Evolutionary conservation across 768 basidiomycete genomes (phyloP).

Genomic region (Trametes elegans): DNA sequence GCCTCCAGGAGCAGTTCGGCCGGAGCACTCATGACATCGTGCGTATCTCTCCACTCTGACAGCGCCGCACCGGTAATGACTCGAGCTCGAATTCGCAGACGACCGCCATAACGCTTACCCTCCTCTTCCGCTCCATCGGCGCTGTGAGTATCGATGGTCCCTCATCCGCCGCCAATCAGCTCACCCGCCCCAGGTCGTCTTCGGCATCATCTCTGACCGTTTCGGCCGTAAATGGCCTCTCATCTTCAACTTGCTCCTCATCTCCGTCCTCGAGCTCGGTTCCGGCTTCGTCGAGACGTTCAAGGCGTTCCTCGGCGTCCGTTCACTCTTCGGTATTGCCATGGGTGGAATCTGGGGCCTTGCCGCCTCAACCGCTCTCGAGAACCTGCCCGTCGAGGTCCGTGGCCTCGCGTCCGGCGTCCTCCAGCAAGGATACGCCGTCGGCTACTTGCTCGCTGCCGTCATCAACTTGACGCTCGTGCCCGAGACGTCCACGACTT

Average conservation of each 20-base stretch:
- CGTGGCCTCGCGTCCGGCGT: slow-evolving; percentile 86
- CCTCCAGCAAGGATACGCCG: slow-evolving; percentile 86
- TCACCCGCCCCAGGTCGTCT: slow-evolving; percentile 45
- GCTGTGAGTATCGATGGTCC: slow-evolving; percentile 42
- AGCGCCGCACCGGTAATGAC: not conserved
- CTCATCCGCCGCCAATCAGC: not conserved
- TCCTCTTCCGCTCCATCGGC: slow-evolving; percentile 85
- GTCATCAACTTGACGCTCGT: slow-evolving; percentile 74
- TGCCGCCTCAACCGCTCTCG: slow-evolving; percentile 77
- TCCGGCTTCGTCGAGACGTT: slow-evolving; percentile 81
- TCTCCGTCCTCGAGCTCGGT: slow-evolving; percentile 72
- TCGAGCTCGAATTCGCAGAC: slow-evolving; percentile 39
- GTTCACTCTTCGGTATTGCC: slow-evolving; percentile 81
- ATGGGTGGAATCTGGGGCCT: slow-evolving; percentile 94
- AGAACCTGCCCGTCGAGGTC: slow-evolving; percentile 83
- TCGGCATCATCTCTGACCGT: slow-evolving; percentile 84
- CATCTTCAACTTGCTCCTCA: slow-evolving; percentile 68
- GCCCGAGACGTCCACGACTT: slow-evolving; percentile 34
- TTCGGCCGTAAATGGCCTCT: slow-evolving; percentile 95
- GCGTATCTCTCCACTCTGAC: slow-evolving; percentile 15
- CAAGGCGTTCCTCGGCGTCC: slow-evolving; percentile 73
- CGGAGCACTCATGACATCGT: slow-evolving; percentile 44
- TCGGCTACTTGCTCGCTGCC: slow-evolving; percentile 82
- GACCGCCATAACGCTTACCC: slow-evolving; percentile 84
- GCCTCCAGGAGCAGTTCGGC: slow-evolving; percentile 48